Evolutionary conservation across 2,329 filamentous ascomycete species (phyloP).

Genomic region (Aspergillus arachidicola): DNA sequence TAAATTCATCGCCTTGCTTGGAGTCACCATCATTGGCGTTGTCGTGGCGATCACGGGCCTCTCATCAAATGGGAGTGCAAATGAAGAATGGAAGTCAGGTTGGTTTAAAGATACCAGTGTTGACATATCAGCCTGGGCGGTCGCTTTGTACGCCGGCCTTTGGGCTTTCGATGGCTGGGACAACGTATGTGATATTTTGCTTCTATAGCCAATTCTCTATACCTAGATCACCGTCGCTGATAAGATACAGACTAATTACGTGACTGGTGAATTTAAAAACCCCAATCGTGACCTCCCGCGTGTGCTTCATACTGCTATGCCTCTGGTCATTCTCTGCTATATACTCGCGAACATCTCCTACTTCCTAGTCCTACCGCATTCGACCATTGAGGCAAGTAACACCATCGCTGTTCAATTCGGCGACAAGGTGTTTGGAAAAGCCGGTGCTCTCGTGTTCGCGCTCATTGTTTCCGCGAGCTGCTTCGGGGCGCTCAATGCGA

Average conservation of each 20-base stretch:
- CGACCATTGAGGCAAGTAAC: slow-evolving; percentile 81
- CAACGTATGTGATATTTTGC: slow-evolving; percentile 67
- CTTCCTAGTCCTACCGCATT: slow-evolving; percentile 85
- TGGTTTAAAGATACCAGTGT: slow-evolving; percentile 88
- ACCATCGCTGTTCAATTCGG: slow-evolving; percentile 97
- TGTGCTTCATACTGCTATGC: slow-evolving; percentile 95
- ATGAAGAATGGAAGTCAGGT: slow-evolving; percentile 80
- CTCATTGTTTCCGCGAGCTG: slow-evolving; percentile 89
- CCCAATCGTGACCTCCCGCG: slow-evolving; percentile 85
- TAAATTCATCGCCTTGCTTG: slow-evolving; percentile 88
- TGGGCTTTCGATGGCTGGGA: slow-evolving; percentile 99
- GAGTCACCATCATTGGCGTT: slow-evolving; percentile 83
- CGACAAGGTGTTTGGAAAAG: slow-evolving; percentile 80
- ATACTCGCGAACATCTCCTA: slow-evolving; percentile 90
- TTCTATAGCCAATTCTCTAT: not conserved
- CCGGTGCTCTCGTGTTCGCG: slow-evolving; percentile 81
- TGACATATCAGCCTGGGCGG: slow-evolving; percentile 83
- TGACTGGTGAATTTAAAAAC: slow-evolving; percentile 94
- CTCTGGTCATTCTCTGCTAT: slow-evolving; percentile 87
- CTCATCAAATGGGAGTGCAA: slow-evolving; percentile 74
- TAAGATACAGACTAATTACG: slow-evolving; percentile 79
- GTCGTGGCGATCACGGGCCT: slow-evolving; percentile 86
- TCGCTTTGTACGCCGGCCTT: slow-evolving; percentile 90
- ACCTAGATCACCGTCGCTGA: not conserved
- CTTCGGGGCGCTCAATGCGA: slow-evolving; percentile 92